Percentiles rank a stretch among this genome's conserved stretches.
Evolutionary conservation across 768 basidiomycete species (phyloP).

Genomic region (Termitomyces sp.): DNA sequence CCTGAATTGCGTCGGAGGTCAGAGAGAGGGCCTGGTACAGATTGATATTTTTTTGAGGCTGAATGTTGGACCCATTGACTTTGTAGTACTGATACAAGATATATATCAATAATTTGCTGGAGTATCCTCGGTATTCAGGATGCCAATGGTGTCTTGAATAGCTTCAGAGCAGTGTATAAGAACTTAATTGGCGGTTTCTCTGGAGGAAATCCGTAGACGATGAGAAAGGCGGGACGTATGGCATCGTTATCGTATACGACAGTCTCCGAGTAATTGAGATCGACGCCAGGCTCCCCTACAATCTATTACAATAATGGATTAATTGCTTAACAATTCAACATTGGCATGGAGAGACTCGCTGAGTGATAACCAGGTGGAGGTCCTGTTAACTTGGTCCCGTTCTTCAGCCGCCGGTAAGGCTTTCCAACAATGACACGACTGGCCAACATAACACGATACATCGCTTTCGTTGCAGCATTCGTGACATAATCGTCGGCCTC

Average conservation of each 20-base stretch:
- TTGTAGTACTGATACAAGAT: not conserved
- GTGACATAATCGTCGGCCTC: slow-evolving; percentile 65
- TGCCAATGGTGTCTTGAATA: slow-evolving; percentile 48
- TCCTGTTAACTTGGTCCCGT: slow-evolving; percentile 41
- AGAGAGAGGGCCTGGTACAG: not conserved
- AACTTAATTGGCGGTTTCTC: slow-evolving; percentile 24
- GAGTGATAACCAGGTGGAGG: slow-evolving; percentile 62
- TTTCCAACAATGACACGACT: slow-evolving; percentile 65
- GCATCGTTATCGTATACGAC: slow-evolving; percentile 67
- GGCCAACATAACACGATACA: slow-evolving; percentile 48
- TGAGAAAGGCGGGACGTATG: slow-evolving; percentile 60
- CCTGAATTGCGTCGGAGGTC: not conserved
- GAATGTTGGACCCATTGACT: no score
- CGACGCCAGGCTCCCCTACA: slow-evolving; percentile 57
- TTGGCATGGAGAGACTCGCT: slow-evolving; percentile 25
- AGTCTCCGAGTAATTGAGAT: slow-evolving; percentile 68
- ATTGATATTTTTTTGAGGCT: no score
- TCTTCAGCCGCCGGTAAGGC: slow-evolving; percentile 44
- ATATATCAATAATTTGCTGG: not conserved
- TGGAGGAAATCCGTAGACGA: slow-evolving; percentile 50
- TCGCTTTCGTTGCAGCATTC: slow-evolving; percentile 37
- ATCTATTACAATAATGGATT: slow-evolving; percentile 31
- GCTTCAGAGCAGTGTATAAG: slow-evolving; percentile 28
- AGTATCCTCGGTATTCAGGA: slow-evolving; percentile 20
- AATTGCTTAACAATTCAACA: not conserved